Base-by-base conservation (phyloP, 1,284 basidiomycete species). In the Ganoderma sinense region DNA sequence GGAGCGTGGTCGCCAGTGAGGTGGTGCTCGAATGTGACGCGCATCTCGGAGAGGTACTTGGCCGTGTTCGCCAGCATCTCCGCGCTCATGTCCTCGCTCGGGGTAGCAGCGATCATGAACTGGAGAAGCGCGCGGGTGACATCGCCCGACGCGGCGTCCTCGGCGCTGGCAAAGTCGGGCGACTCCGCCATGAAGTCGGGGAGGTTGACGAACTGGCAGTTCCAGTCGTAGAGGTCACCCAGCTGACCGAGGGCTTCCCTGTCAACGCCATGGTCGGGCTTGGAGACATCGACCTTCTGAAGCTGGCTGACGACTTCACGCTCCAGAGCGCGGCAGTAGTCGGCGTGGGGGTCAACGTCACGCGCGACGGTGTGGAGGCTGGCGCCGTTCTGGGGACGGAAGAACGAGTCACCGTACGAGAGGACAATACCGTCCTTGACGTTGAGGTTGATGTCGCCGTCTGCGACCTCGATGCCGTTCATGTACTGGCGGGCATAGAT, bases 381-480 rank as follows among this genome's bases (percentile, higher is more conserved):
- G 23, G 83, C 72, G 1, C 93, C 93, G 45, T 71, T 64, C 23
- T n/a, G 23, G 40, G 72, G 70, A 20, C 85, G 81, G 80, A 87
- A 93, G 84, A 94, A 93, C 89, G 93, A 94, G 79, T 91, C 92
- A 67, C 95, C 95, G 75, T 91, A 94, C 0, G 93, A 95, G 62
- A 97, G 78, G 18, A 97, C 87, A 65, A 85, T 82, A 64, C 95
- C 95, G 70, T 93, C 88, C 82, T 92, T 93, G 79, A 97, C 85
- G 84, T 97, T 97, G 78, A 98, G 82, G 80, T 97, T 97, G 82
- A 97, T 88, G 81, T 97, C 92, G 58, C 92, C 96, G 77, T 98
- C 94, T 20, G 89, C 86, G 16, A 98, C 94, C 78, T 97, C 94
- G 66, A 97, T 84, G 53, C 95, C 94, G 72, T 93, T 89, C 75